Evolutionary conservation across 805 yeast genomes (phyloP).

Genomic region (Sugiyamaella boreocaroliniensis): DNA sequence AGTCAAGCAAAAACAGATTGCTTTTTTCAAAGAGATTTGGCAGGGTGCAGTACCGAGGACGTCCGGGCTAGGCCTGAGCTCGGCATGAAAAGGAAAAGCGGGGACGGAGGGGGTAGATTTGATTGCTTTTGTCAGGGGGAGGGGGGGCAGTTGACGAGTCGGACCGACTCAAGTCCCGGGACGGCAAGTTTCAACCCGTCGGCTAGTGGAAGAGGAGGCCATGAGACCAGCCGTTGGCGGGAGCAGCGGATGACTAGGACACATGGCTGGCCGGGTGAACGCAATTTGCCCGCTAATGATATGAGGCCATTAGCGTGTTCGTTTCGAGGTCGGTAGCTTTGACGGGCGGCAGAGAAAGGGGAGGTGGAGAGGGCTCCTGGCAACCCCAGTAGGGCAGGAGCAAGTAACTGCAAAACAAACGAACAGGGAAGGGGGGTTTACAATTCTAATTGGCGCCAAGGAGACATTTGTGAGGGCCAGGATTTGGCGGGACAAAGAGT

Average conservation of each 20-base stretch:
- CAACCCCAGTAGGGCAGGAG: too few relatives aligned
- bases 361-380: too few relatives aligned
- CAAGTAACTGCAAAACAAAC: not conserved
- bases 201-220: too few relatives aligned
- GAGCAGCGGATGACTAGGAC: too few relatives aligned
- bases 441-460: not conserved
- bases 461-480: not conserved
- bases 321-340: too few relatives aligned
- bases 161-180: too few relatives aligned
- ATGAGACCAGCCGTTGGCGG: too few relatives aligned
- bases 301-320: too few relatives aligned
- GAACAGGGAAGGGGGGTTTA: not conserved
- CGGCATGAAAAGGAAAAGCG: not conserved
- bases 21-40: not conserved
- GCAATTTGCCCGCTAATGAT: too few relatives aligned
- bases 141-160: not conserved
- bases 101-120: not conserved
- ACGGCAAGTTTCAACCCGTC: too few relatives aligned
- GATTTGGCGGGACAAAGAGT: not conserved
- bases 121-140: not conserved
- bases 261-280: too few relatives aligned
- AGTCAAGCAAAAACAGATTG: not conserved
- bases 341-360: too few relatives aligned
- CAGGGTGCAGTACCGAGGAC: not conserved
- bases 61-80: not conserved